Percentiles rank a stretch among this genome's conserved stretches.
Evolutionary conservation across 441 rosid species (phyloP).

Genomic region (Populus hybrid): DNA sequence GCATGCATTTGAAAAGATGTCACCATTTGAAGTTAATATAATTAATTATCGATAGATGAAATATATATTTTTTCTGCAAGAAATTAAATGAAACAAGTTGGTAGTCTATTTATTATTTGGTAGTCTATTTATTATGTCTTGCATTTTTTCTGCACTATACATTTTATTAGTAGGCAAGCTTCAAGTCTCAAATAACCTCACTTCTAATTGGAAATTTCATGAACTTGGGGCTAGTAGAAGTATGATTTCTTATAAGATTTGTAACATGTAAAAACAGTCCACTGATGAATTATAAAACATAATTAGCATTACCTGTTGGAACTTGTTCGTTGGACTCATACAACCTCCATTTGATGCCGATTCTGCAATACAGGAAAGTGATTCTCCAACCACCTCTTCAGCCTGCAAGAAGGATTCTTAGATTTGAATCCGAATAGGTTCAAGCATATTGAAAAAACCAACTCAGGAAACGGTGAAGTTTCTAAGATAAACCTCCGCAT

Average conservation of each 20-base stretch:
- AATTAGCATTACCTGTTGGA: constrained; percentile 29
- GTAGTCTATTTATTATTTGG: too few species aligned
- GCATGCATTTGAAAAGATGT: not conserved
- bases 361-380: constrained; percentile 68
- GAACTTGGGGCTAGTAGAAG: not conserved
- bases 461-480: constrained; percentile 5
- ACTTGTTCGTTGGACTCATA: constrained; percentile 55
- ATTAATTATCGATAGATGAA: not conserved
- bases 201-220: not conserved
- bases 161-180: not conserved
- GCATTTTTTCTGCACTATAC: not conserved
- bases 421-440: not conserved
- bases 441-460: constrained; percentile 1
- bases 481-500: constrained; percentile 52
- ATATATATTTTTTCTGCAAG: not conserved
- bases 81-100: too few species aligned
- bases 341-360: constrained; percentile 34
- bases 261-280: not conserved
- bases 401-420: constrained; percentile 50
- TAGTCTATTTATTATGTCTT: not conserved
- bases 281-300: not conserved
- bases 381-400: constrained; percentile 71
- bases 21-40: not conserved
- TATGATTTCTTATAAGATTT: not conserved
- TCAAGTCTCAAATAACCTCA: not conserved